These are phyloP conservation scores for Aegilops umbellulata DNA, from an alignment of 176 grass and related monocot genomes.

Conservation along the genomic window DNA sequence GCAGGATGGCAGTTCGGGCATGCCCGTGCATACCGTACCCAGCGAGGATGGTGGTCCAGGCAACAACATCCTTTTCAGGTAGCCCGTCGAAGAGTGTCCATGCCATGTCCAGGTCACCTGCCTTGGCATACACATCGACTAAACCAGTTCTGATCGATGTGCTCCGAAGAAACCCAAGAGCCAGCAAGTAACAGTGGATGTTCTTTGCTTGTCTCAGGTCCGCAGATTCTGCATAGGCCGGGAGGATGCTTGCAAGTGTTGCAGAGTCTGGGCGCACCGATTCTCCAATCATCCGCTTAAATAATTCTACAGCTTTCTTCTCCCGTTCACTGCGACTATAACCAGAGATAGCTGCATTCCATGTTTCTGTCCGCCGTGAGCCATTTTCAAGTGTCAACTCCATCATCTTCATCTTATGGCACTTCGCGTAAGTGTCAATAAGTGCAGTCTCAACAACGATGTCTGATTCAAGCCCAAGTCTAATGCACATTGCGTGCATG, in stretches of 20 bases:
- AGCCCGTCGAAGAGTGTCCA: slow-evolving; percentile 52
- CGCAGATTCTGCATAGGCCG: slow-evolving; percentile 45
- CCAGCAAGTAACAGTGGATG: slow-evolving; percentile 53
- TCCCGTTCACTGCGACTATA: neutral
- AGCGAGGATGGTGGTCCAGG: slow-evolving; percentile 56
- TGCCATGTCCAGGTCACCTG: slow-evolving; percentile 38
- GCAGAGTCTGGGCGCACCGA: slow-evolving; percentile 39
- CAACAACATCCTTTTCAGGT: slow-evolving; percentile 49
- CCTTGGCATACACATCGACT: slow-evolving; percentile 53
- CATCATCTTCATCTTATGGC: slow-evolving; percentile 19
- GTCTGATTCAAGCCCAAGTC: slow-evolving; percentile 42
- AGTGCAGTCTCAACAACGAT: slow-evolving; percentile 59
- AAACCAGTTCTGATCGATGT: slow-evolving; percentile 40
- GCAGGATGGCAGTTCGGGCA: slow-evolving; percentile 43
- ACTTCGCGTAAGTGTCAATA: slow-evolving; percentile 51
- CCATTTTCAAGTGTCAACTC: slow-evolving; percentile 30
- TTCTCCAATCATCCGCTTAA: slow-evolving; percentile 58
- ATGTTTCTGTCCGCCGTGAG: slow-evolving; percentile 47
- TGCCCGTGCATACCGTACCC: slow-evolving; percentile 58
- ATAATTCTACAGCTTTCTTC: slow-evolving; percentile 40
- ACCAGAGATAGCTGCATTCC: slow-evolving; percentile 72
- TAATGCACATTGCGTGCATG: slow-evolving; percentile 43
- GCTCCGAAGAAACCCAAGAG: slow-evolving; percentile 41
- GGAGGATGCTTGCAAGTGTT: slow-evolving; percentile 57
- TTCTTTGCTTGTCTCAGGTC: slow-evolving; percentile 42